Percentiles rank a stretch among this genome's conserved stretches.
Evolutionary conservation across 23 red algal genomes (phyloP).

Genomic region (Pyropia yezoensis): DNA sequence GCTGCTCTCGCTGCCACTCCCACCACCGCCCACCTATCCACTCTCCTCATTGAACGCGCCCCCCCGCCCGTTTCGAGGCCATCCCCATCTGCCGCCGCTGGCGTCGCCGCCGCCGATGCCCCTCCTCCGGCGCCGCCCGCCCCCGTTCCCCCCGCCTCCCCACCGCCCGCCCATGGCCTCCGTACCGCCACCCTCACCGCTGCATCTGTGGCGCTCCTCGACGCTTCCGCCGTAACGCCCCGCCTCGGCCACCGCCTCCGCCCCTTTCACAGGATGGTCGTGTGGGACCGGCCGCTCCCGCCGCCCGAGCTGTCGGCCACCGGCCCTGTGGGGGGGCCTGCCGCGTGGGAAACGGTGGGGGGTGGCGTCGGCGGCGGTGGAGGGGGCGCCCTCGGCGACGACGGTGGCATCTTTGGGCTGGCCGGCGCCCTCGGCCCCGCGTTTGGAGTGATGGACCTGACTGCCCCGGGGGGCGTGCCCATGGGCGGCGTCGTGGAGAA

Average conservation of each 20-base stretch:
- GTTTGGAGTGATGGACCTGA: constrained; percentile 29
- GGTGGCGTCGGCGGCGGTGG: background rate
- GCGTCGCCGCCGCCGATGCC: constrained; percentile 41
- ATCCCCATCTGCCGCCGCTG: constrained; percentile 21
- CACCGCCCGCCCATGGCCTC: constrained; percentile 18
- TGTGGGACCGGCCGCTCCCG: constrained; percentile 53
- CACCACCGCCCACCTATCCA: background rate
- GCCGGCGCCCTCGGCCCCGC: background rate
- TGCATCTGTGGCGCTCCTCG: constrained; percentile 52
- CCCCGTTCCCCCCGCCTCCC: background rate
- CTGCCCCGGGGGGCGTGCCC: constrained; percentile 14
- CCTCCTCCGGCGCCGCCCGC: background rate
- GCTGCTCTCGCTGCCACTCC: constrained; percentile 35
- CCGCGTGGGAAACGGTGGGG: background rate
- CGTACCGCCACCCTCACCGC: constrained; percentile 70
- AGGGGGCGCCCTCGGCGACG: too few relatives aligned
- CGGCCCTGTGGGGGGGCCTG: background rate
- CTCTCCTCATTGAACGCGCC: constrained; percentile 32
- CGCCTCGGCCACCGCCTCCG: constrained; percentile 32
- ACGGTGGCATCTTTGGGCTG: background rate
- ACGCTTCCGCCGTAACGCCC: constrained; percentile 48
- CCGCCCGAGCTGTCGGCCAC: background rate
- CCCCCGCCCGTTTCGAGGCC: constrained; percentile 6
- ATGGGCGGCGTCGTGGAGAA: constrained; percentile 65
- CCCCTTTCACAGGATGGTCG: constrained; percentile 55